phyloP scores from a whole-genome alignment of 805 yeast species.

The Starmerella ratchasimensis region DNA sequence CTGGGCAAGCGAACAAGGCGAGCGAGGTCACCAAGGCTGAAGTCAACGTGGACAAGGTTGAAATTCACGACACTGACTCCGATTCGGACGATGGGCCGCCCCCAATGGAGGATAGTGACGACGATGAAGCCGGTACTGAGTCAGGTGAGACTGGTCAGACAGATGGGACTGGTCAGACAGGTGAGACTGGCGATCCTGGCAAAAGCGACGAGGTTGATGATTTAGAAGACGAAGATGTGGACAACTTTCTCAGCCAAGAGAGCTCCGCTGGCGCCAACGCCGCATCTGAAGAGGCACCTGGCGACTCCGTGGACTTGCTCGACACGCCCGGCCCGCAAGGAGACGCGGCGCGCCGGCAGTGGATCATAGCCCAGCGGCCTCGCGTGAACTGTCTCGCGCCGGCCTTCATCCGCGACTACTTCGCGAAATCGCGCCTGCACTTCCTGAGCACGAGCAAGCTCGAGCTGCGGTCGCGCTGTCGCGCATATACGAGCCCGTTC shows the following conservation, averaged over 20 bases:
- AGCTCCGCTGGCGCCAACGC: background rate
- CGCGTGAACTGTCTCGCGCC: constrained; percentile 46
- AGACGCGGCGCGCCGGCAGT: constrained; percentile 10
- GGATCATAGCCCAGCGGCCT: constrained; percentile 14
- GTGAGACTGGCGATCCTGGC: background rate
- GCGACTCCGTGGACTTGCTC: background rate
- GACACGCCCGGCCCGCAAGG: constrained; percentile 8
- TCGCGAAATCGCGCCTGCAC: constrained; percentile 71
- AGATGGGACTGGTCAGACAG: background rate
- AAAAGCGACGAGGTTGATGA: background rate
- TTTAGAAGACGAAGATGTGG: background rate
- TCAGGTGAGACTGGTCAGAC: background rate
- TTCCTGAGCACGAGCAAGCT: constrained; percentile 82
- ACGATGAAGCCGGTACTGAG: no score
- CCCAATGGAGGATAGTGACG: no score
- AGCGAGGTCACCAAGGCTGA: background rate
- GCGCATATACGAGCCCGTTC: constrained; percentile 22
- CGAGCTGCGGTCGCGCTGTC: constrained; percentile 48
- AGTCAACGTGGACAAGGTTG: no score
- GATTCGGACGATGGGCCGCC: no score
- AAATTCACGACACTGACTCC: no score
- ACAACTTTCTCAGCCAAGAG: background rate
- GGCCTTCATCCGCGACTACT: constrained; percentile 54
- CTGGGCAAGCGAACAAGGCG: background rate
- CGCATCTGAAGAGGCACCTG: background rate